A percentile compares a stretch with the other conserved stretches of the same genome.
phyloP scores from a whole-genome alignment of 2,329 filamentous ascomycete genomes.

The Fusarium gaditjirri region DNA sequence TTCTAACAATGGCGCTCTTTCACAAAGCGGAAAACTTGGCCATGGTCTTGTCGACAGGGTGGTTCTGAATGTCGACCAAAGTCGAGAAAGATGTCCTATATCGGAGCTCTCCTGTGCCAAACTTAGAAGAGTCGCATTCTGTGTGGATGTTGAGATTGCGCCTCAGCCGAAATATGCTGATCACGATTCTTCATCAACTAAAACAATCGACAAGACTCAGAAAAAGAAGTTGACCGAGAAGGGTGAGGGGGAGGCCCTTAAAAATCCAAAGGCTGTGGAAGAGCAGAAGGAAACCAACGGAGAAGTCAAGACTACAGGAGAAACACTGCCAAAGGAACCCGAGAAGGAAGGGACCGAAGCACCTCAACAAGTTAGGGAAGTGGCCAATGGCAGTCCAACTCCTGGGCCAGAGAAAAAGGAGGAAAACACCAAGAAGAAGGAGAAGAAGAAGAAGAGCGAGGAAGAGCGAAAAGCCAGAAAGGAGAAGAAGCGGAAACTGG shows the following conservation, averaged over 20 bases:
- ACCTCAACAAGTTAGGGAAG: constrained; percentile 40
- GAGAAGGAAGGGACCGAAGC: constrained; percentile 49
- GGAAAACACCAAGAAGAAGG: constrained; percentile 77
- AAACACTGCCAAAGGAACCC: constrained; percentile 53
- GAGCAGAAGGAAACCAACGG: constrained; percentile 56
- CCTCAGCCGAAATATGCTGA: constrained; percentile 83
- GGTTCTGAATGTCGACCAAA: constrained; percentile 85
- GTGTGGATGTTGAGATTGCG: constrained; percentile 96
- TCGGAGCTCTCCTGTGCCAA: constrained; percentile 83
- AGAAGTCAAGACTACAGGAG: constrained; percentile 54
- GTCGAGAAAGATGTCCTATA: constrained; percentile 82
- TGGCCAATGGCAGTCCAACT: constrained; percentile 40
- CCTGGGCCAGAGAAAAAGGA: constrained; percentile 47
- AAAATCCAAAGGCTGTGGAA: constrained; percentile 69
- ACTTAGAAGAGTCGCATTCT: constrained; percentile 89
- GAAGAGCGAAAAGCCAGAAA: constrained; percentile 92
- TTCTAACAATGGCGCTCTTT: constrained; percentile 56
- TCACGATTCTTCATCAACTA: constrained; percentile 55
- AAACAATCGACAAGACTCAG: constrained; percentile 59
- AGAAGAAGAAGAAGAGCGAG: constrained; percentile 96
- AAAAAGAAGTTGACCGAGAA: constrained; percentile 75
- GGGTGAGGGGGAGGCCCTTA: constrained; percentile 79
- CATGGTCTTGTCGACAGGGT: constrained; percentile 82
- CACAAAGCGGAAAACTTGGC: constrained; percentile 44
- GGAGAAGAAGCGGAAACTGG: constrained; percentile 85